These are phyloP conservation scores for Podaxis sp. DNA, from an alignment of 768 basidiomycete genomes.

Conservation along the genomic window DNA sequence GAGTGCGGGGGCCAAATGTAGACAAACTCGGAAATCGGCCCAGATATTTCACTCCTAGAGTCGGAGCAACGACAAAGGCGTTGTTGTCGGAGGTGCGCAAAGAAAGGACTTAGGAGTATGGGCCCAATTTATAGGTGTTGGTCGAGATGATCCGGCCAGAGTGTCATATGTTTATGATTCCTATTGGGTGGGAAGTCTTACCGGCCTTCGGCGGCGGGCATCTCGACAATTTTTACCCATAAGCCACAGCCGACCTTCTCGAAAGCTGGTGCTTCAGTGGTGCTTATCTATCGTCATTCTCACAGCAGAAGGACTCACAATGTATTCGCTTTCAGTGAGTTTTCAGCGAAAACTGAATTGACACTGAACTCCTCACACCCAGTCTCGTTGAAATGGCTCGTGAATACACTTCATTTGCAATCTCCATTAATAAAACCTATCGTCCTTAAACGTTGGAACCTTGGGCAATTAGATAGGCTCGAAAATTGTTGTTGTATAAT, in stretches of 20 bases:
- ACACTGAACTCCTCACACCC: not conserved
- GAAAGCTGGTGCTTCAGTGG: not conserved
- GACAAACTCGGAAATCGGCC: not conserved
- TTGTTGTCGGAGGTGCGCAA: not conserved
- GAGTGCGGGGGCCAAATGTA: not conserved
- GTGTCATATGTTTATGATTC: slow-evolving; percentile 21
- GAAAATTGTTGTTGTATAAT: not conserved
- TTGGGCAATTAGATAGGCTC: not conserved
- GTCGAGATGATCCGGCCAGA: slow-evolving; percentile 20
- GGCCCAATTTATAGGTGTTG: slow-evolving; percentile 3
- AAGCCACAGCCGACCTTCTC: not conserved
- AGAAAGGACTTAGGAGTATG: not conserved
- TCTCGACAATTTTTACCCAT: not conserved
- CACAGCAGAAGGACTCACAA: no score
- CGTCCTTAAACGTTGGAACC: no score
- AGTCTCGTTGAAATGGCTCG: not conserved
- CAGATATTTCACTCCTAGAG: not conserved
- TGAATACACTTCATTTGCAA: not conserved
- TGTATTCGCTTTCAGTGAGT: no score
- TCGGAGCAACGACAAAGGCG: slow-evolving; percentile 1
- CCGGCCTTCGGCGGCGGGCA: not conserved
- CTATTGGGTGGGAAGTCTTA: not conserved
- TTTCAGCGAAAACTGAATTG: no score
- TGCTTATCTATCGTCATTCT: no score
- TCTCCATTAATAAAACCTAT: no score